Evolutionary conservation across 345 rosid species (phyloP), one percentile per base, ranked within the genome.

Genomic region (Gynandropsis gynandra): DNA sequence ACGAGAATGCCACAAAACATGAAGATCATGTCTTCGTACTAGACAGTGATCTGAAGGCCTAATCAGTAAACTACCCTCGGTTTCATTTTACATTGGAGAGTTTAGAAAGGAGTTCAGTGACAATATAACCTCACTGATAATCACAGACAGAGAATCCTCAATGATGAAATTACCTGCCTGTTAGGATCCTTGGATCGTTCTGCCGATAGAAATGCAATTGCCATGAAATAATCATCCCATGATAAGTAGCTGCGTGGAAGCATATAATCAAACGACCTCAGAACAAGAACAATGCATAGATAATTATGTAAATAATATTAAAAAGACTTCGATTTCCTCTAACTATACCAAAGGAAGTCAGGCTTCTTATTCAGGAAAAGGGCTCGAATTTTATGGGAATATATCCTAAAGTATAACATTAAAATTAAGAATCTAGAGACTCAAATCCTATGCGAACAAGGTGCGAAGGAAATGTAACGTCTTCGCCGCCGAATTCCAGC

Each of bases 151-250:
- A 16, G 4, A 7, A 18, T 4, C 14, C 31, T 4, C 33, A 34
- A 15, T 31, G 16, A 64, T 16, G 50, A 1, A 10, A 58, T 50
- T 70, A 90, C 98, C 95, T 87, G 96, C 75, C 98, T 84, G 77
- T 90, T 80, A 14, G 96, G 95, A 69, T 88, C 97, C 67, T 88
- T 88, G 54, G 97, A 88, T 54, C 97, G 59, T 63, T 88, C 78
- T 7, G 97, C 92, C 10, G 95, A 80, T 8, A 88, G 50, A 59
- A 88, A 80, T 10, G 95, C 97, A 63, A 82, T 73, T 47, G 95
- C 79, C 97, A 88, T 88, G 60, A 88, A 88, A 65, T 88, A 88
- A 76, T 90, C 98, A 61, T 90, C 98, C 96, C 96, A 87, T 9
- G 89, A 78, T 67, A 90, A 63, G 68, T 82, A 84, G 43, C 98